Percentiles rank a stretch among this genome's conserved stretches.
Evolutionary conservation across 768 basidiomycete genomes (phyloP).

Genomic region (Calocera cornea): DNA sequence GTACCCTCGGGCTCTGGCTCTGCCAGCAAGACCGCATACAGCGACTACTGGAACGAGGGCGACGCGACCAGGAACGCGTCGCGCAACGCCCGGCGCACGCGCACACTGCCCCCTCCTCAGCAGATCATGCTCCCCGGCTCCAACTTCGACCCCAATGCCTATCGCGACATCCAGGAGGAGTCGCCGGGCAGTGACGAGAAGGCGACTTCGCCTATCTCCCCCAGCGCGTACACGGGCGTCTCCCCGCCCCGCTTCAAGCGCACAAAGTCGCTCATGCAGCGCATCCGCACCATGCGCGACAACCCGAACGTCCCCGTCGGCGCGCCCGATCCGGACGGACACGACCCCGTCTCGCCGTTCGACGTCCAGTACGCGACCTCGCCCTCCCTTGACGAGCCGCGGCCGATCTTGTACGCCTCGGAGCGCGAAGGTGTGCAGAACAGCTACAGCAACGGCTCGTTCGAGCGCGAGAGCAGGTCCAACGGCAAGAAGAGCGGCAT

Average conservation of each 20-base stretch:
- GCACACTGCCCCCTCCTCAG: conserved; percentile 50
- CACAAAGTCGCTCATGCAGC: conserved; percentile 72
- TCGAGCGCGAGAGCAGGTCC: neutral
- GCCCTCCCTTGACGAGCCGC: neutral
- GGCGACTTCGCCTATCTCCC: neutral
- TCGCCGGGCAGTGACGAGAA: neutral
- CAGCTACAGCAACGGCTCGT: neutral
- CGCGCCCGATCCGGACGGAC: conserved; percentile 29
- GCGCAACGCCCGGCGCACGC: conserved; percentile 6
- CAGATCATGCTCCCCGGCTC: conserved; percentile 61
- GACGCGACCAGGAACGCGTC: conserved; percentile 9
- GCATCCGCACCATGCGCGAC: conserved; percentile 80
- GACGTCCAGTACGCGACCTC: neutral
- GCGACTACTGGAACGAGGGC: conserved; percentile 33
- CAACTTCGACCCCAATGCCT: conserved; percentile 14
- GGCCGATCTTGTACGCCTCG: neutral
- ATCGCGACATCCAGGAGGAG: neutral
- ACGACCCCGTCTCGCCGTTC: conserved; percentile 19
- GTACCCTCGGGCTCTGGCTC: conserved; percentile 30
- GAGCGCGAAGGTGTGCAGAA: neutral
- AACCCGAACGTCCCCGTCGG: conserved; percentile 65
- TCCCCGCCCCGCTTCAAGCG: conserved; percentile 34
- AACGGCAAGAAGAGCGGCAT: neutral
- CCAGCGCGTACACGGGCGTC: neutral
- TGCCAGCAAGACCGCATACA: conserved; percentile 35